Conservation (phyloP, 495 filamentous ascomycete species). For the Ascodesmis nigricans region DNA sequence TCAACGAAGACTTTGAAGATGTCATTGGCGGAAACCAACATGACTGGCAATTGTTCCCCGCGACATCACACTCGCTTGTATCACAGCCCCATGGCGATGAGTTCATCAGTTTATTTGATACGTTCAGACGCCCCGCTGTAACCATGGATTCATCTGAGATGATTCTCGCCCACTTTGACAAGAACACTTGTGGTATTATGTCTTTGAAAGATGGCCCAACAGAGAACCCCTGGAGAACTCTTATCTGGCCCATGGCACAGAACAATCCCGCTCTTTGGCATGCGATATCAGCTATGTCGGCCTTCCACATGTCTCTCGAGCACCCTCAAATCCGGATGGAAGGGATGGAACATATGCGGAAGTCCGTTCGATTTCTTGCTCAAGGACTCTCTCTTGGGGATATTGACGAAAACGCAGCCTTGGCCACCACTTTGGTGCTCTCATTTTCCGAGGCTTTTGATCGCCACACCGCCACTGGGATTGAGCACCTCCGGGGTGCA, state of each 20-base stretch:
- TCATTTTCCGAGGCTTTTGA: slow-evolving; percentile 68
- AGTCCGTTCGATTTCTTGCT: slow-evolving; percentile 36
- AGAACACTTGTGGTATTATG: slow-evolving; percentile 52
- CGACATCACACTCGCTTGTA: too few relatives aligned
- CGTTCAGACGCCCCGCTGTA: slow-evolving; percentile 29
- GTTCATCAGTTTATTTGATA: slow-evolving; percentile 12
- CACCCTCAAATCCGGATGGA: slow-evolving; percentile 34
- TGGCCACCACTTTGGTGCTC: slow-evolving; percentile 51
- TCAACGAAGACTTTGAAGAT: slow-evolving; percentile 39
- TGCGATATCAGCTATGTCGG: slow-evolving; percentile 52
- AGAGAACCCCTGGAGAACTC: slow-evolving; percentile 59
- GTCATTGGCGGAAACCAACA: slow-evolving; percentile 27
- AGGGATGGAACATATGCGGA: slow-evolving; percentile 53
- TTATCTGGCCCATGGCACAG: slow-evolving; percentile 49
- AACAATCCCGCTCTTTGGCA: slow-evolving; percentile 49
- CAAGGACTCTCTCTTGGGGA: slow-evolving; percentile 29
- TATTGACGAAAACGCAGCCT: slow-evolving; percentile 42
- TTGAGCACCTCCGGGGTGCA: slow-evolving; percentile 49
- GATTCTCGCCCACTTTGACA: slow-evolving; percentile 45
- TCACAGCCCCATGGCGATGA: too few relatives aligned
- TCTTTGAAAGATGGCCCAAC: slow-evolving; percentile 49
- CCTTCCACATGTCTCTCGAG: slow-evolving; percentile 48
- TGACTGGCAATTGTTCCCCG: too few relatives aligned
- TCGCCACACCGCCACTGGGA: slow-evolving; percentile 50
- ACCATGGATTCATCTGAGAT: slow-evolving; percentile 35